Evolutionary conservation across 352 stramenopile species (phyloP).

Genomic region (Hyaloperonospora brassicae): DNA sequence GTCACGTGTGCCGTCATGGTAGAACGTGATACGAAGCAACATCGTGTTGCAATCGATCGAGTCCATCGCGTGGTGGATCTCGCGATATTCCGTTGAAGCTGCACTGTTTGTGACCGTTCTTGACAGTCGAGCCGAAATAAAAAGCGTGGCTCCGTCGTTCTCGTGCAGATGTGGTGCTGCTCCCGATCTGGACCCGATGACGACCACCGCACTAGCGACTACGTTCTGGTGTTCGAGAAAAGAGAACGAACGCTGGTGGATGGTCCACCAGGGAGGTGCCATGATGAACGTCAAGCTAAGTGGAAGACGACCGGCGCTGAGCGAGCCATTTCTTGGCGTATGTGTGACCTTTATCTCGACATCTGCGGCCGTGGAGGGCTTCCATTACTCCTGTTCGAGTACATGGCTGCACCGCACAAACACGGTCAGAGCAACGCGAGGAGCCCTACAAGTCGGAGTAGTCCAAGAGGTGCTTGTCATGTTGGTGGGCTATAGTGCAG

Average conservation of each 20-base stretch:
- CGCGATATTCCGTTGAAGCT: constrained; percentile 95
- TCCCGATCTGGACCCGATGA: constrained; percentile 82
- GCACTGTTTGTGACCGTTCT: constrained; percentile 91
- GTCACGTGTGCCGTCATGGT: constrained; percentile 35
- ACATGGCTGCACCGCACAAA: constrained; percentile 56
- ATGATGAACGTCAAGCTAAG: constrained; percentile 75
- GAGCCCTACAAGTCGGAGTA: constrained; percentile 22
- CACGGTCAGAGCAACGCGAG: constrained; percentile 36
- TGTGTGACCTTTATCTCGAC: constrained; percentile 65
- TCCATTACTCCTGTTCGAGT: constrained; percentile 72
- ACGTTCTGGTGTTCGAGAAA: constrained; percentile 84
- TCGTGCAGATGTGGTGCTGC: constrained; percentile 69
- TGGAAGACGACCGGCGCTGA: constrained; percentile 56
- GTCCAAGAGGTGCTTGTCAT: constrained; percentile 15
- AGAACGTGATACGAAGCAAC: constrained; percentile 14
- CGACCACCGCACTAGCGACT: constrained; percentile 88
- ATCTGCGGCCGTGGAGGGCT: constrained; percentile 60
- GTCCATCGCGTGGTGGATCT: constrained; percentile 91
- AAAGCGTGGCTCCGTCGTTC: constrained; percentile 56
- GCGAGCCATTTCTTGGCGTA: constrained; percentile 57
- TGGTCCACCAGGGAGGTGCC: constrained; percentile 37
- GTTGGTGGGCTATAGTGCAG: constrained; percentile 3
- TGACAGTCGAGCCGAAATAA: constrained; percentile 70
- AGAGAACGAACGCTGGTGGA: constrained; percentile 86
- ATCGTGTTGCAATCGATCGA: constrained; percentile 49